These are phyloP conservation scores for Metschnikowia drakensbergensis DNA, from an alignment of 805 yeast species.

Conservation along the genomic window DNA sequence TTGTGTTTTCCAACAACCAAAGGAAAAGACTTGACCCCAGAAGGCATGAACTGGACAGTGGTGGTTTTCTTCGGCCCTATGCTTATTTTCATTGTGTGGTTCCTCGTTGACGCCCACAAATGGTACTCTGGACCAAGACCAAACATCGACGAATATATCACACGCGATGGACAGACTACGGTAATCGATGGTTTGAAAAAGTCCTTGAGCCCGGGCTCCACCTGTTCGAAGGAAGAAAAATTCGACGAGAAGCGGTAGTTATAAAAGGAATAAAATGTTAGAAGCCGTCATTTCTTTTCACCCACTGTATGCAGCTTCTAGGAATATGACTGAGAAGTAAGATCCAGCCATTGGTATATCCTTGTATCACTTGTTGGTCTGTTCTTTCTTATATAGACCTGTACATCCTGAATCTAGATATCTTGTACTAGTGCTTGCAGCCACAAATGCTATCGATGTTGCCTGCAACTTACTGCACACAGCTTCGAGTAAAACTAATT, in stretches of 20 bases:
- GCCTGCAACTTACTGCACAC: no score
- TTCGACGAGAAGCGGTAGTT: neutral
- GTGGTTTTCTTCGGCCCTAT: constrained; percentile 54
- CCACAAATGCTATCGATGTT: no score
- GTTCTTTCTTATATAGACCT: no score
- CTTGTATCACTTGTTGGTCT: no score
- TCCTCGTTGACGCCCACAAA: constrained; percentile 48
- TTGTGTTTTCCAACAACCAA: constrained; percentile 50
- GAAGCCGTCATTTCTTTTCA: neutral
- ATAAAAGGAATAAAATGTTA: neutral
- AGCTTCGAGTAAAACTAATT: no score
- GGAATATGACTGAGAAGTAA: no score
- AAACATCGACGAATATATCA: constrained; percentile 26
- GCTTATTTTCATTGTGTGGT: constrained; percentile 50
- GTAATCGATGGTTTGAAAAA: constrained; percentile 2
- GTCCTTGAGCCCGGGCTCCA: neutral
- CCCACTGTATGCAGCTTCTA: neutral
- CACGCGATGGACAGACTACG: constrained; percentile 2
- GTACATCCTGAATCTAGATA: no score
- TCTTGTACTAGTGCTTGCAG: no score
- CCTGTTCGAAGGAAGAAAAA: neutral
- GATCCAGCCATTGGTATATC: no score
- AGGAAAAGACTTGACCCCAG: constrained; percentile 37
- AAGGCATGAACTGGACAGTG: constrained; percentile 61
- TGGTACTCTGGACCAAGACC: constrained; percentile 61